Evolutionary conservation across 164 flowering plant species (phyloP).

Genomic region (Paratinospora sagittata): DNA sequence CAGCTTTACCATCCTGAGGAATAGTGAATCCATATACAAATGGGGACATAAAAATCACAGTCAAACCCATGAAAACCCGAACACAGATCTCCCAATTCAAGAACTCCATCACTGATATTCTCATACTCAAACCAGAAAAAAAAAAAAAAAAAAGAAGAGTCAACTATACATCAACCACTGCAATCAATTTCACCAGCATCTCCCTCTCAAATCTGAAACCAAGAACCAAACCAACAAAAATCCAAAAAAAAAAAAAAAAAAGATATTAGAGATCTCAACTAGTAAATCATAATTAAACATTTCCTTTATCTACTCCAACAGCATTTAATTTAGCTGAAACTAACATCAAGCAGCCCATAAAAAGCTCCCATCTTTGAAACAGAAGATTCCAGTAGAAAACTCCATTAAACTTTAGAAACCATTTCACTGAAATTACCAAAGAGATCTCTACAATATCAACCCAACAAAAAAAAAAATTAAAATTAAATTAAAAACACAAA

Average conservation of each 20-base stretch:
- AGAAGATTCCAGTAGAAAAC: neutral
- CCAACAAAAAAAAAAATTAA: too few species aligned
- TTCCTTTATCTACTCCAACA: neutral
- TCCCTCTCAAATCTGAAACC: neutral
- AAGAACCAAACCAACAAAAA: too few species aligned
- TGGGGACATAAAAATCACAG: conserved; percentile 34
- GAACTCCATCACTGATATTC: conserved; percentile 32
- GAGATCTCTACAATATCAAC: neutral
- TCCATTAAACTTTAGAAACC: neutral
- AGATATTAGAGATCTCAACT: conserved; percentile 6
- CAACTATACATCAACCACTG: neutral
- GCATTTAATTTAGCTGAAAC: neutral
- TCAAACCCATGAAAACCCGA: conserved; percentile 23
- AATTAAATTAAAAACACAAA: too few species aligned
- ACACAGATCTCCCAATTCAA: conserved; percentile 36
- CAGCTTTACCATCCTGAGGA: conserved; percentile 52
- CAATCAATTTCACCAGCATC: neutral
- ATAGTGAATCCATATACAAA: conserved; percentile 46
- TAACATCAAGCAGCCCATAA: neutral
- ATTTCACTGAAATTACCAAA: neutral
- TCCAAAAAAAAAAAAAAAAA: conserved; percentile 2
- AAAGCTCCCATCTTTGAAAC: neutral
- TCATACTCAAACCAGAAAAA: conserved; percentile 29
- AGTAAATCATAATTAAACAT: neutral
- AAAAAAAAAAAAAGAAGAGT: too few species aligned